Percentiles rank a stretch among this genome's conserved stretches.
Conservation (phyloP, 345 rosid genomes). For the Syzygium aromaticum region DNA sequence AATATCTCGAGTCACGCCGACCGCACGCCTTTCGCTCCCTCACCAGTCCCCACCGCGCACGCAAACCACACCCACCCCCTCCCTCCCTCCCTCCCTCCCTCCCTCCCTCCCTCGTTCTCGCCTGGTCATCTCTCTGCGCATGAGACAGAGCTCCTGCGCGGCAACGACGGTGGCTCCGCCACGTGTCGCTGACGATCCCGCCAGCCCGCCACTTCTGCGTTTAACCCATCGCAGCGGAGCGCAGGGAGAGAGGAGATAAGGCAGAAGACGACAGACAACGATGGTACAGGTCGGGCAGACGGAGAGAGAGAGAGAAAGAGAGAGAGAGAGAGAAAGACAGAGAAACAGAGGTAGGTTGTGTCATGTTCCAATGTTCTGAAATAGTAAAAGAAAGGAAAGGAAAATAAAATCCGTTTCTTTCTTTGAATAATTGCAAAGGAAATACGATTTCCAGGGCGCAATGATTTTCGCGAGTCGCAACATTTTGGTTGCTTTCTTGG, state of each 20-base stretch:
- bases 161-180: neutral
- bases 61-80: neutral
- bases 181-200: neutral
- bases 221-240: neutral
- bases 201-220: neutral
- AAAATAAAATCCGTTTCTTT: neutral
- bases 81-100: neutral
- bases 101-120: neutral
- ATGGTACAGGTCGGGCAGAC: neutral
- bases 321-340: fast-evolving
- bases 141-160: neutral
- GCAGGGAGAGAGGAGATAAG: too few relatives aligned
- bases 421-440: neutral
- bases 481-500: neutral
- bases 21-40: neutral
- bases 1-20: neutral
- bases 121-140: too few relatives aligned
- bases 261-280: neutral
- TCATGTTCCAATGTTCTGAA: neutral
- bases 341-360: neutral
- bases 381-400: neutral
- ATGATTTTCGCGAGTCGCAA: neutral
- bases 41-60: neutral
- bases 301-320: neutral
- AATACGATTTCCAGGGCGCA: neutral